Base-by-base conservation (phyloP, 2,329 filamentous ascomycete species). In the Xylaria sp. region DNA sequence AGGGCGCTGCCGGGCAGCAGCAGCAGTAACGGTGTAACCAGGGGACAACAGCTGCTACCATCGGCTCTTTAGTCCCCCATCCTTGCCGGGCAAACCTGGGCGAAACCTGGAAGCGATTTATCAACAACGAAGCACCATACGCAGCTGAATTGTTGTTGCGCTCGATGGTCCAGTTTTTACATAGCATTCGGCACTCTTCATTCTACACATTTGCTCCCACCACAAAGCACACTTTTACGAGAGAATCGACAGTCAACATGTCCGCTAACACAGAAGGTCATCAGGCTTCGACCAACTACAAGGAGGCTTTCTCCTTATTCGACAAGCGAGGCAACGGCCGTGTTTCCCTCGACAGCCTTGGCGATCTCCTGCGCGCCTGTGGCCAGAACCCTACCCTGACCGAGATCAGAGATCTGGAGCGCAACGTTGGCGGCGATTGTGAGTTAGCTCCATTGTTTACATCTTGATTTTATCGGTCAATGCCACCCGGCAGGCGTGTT, bases 231-330 rank as follows among this genome's bases (percentile, higher is more conserved):
- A 40, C 18, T 45, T 46, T 46, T 44, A 47, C 50, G 26, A 60
- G 11, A 38, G 52, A 56, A 42, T 44, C 39, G 49, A 40, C 57
- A 64, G 49, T 42, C 57, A 64, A 56, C 41, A 71, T 71, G 69
- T 60, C 66, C 48, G 52, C 69, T 71, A 71, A 61, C 29, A 63
- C 63, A 44, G 9, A 34, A 13, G 29, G 9, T 13, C 21, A 75
- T 43, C 83, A 88, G 85, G 85, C 85, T 74, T 87, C 83, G 59
- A 97, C 93, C 80, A 97, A 99, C 88, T 99, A 97, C 91, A 97
- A 97, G 83, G 94, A 99, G 88, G 94, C 94, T 66, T 99, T 99
- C 78, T 92, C 92, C 69, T 90, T 99, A 74, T 99, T 97, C 82
- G 94, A 99, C 84, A 97, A 97, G 87, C 93, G 94, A 75, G 94